These are phyloP conservation scores for Lumnitzera racemosa DNA, from an alignment of 345 rosid genomes.

Conservation along the genomic window DNA sequence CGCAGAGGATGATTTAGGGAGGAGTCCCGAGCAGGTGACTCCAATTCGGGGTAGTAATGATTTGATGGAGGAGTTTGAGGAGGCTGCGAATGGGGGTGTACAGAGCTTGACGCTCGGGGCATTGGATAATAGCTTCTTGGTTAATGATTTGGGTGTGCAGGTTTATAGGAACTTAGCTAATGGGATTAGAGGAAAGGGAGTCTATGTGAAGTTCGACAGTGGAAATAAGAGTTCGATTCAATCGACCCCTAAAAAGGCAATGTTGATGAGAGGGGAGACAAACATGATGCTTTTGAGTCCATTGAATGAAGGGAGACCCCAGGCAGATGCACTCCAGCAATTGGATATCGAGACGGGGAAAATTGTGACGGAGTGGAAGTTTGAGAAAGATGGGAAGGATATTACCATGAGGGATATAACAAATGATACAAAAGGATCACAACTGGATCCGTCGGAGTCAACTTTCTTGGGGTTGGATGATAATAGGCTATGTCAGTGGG, in stretches of 20 bases:
- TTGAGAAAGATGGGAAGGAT: conserved; percentile 84
- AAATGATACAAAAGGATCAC: conserved; percentile 80
- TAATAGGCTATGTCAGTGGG: conserved; percentile 95
- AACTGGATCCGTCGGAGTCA: conserved; percentile 88
- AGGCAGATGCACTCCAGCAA: conserved; percentile 66
- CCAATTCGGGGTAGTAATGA: conserved; percentile 27
- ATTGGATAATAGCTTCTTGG: conserved; percentile 83
- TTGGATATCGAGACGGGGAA: conserved; percentile 82
- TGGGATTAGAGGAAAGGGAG: conserved; percentile 83
- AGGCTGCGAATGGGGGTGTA: conserved; percentile 84
- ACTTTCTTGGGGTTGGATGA: conserved; percentile 91
- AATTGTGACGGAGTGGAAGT: conserved; percentile 86
- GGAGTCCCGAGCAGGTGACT: conserved; percentile 16
- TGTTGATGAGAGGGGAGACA: conserved; percentile 91
- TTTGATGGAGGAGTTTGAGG: conserved; percentile 80
- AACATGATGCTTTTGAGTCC: conserved; percentile 99
- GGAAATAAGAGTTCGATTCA: conserved; percentile 24
- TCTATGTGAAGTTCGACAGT: conserved; percentile 49
- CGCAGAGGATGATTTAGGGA: conserved; percentile 40
- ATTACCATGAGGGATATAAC: conserved; percentile 79
- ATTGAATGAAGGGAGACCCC: conserved; percentile 57
- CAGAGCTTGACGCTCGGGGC: conserved; percentile 87
- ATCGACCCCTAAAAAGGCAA: conserved; percentile 66
- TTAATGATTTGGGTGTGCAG: conserved; percentile 80
- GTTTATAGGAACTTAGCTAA: conserved; percentile 59